These are phyloP conservation scores for Schwanniomyces vanrijiae DNA, from an alignment of 805 yeast species.

Conservation along the genomic window DNA sequence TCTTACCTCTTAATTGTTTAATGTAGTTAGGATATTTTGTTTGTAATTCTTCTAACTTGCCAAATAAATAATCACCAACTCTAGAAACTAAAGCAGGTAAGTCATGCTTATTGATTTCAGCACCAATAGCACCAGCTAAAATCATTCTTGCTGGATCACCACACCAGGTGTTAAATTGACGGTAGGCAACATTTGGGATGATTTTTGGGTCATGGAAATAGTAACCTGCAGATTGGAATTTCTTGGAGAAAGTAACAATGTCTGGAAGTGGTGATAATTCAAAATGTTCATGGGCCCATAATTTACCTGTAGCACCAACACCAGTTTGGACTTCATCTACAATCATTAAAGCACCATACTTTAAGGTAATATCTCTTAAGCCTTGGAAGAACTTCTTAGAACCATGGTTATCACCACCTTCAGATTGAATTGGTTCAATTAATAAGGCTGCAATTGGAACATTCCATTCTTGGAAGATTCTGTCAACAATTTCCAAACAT, in stretches of 20 bases:
- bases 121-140: slow-evolving; percentile 70
- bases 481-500: slow-evolving; percentile 76
- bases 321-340: slow-evolving; percentile 77
- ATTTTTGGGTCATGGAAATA: slow-evolving; percentile 59
- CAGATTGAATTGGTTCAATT: slow-evolving; percentile 66
- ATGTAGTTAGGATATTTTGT: slow-evolving; percentile 53
- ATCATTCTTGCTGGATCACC: slow-evolving; percentile 73
- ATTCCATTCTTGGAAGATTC: slow-evolving; percentile 63
- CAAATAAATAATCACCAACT: slow-evolving; percentile 69
- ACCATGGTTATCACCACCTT: slow-evolving; percentile 78
- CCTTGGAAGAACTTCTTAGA: slow-evolving; percentile 61
- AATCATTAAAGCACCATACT: slow-evolving; percentile 58
- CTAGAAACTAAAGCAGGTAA: slow-evolving; percentile 54
- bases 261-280: slow-evolving; percentile 62
- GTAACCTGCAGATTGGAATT: slow-evolving; percentile 74
- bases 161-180: slow-evolving; percentile 80
- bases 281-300: slow-evolving; percentile 76
- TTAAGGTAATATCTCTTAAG: slow-evolving; percentile 57
- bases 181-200: slow-evolving; percentile 60
- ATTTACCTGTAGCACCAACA: slow-evolving; percentile 69
- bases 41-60: slow-evolving; percentile 52
- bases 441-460: slow-evolving; percentile 67
- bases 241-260: slow-evolving; percentile 69
- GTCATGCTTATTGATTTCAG: slow-evolving; percentile 61
- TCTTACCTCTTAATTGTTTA: slow-evolving; percentile 68